These are phyloP conservation scores for Exophiala alcalophila DNA, from an alignment of 2,329 filamentous ascomycete genomes.

Conservation along the genomic window DNA sequence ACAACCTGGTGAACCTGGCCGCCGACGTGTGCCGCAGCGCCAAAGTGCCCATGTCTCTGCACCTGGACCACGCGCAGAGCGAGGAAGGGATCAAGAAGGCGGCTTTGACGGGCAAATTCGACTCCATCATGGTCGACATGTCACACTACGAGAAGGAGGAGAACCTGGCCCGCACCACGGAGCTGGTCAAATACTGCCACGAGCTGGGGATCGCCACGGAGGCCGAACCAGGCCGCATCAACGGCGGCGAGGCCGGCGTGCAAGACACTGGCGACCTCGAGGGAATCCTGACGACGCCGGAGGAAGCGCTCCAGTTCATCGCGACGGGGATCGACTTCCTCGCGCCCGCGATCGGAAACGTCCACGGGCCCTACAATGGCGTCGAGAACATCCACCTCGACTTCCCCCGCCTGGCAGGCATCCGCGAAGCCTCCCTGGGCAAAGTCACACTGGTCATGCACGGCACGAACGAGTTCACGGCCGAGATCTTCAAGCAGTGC, in stretches of 20 bases:
- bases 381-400: conserved; percentile 26
- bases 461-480: conserved; percentile 57
- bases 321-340: conserved; percentile 70
- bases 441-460: conserved; percentile 56
- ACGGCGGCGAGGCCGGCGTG: conserved; percentile 72
- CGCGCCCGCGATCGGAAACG: conserved; percentile 72
- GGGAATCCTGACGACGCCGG: conserved; percentile 63
- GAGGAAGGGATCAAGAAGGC: conserved; percentile 61
- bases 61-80: conserved; percentile 66
- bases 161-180: conserved; percentile 63
- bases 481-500: conserved; percentile 54
- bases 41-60: conserved; percentile 59
- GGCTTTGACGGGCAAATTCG: conserved; percentile 57
- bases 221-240: conserved; percentile 68
- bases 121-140: conserved; percentile 77
- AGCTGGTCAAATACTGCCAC: conserved; percentile 63
- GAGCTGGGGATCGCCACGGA: conserved; percentile 65
- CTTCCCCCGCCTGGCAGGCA: conserved; percentile 46
- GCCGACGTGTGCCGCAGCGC: conserved; percentile 57
- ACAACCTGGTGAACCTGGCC: conserved; percentile 54
- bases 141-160: conserved; percentile 68
- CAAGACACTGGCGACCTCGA: conserved; percentile 63
- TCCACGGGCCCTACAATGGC: conserved; percentile 68
- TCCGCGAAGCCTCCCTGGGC: conserved; percentile 49
- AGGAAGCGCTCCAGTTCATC: conserved; percentile 68